phyloP scores from a whole-genome alignment of 176 grass and related monocot genomes.

The Carex myosuroides region DNA sequence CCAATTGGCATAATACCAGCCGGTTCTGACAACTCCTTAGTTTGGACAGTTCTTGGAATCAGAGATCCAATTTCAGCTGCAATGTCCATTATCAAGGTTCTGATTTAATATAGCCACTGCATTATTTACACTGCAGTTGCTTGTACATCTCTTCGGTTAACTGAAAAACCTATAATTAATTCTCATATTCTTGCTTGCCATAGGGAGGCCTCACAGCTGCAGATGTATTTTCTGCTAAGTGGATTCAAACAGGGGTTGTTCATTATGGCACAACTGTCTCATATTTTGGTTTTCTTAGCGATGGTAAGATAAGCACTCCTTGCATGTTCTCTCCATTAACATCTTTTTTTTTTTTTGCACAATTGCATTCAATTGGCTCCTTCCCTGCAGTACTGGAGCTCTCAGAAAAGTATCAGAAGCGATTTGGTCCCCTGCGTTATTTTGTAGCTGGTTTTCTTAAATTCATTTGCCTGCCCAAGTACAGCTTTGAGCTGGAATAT shows the following conservation, averaged over 20 bases:
- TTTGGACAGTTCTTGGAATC: constrained; percentile 93
- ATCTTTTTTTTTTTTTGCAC: constrained; percentile 11
- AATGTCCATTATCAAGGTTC: constrained; percentile 89
- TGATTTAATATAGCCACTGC: not conserved
- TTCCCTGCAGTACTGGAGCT: constrained; percentile 86
- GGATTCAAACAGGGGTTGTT: constrained; percentile 73
- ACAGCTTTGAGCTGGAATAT: constrained; percentile 93
- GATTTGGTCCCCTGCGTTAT: constrained; percentile 85
- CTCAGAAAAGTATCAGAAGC: constrained; percentile 95
- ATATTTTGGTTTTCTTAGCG: constrained; percentile 96
- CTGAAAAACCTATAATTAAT: not conserved
- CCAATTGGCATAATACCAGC: constrained; percentile 98
- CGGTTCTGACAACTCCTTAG: constrained; percentile 97
- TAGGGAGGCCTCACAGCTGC: constrained; percentile 79
- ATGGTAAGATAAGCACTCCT: constrained; percentile 49
- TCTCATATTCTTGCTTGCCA: not conserved
- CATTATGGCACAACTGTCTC: constrained; percentile 95
- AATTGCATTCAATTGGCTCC: constrained; percentile 12
- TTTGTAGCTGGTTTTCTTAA: constrained; percentile 90
- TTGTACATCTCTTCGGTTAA: not conserved
- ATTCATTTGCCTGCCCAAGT: constrained; percentile 90
- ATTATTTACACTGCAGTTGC: not conserved
- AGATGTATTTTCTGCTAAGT: constrained; percentile 76
- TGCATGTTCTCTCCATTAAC: not conserved
- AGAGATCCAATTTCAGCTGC: constrained; percentile 95